A percentile compares a stretch with the other conserved stretches of the same genome.
phyloP scores from a whole-genome alignment of 2,329 filamentous ascomycete genomes.

The Cytospora schulzeri region DNA sequence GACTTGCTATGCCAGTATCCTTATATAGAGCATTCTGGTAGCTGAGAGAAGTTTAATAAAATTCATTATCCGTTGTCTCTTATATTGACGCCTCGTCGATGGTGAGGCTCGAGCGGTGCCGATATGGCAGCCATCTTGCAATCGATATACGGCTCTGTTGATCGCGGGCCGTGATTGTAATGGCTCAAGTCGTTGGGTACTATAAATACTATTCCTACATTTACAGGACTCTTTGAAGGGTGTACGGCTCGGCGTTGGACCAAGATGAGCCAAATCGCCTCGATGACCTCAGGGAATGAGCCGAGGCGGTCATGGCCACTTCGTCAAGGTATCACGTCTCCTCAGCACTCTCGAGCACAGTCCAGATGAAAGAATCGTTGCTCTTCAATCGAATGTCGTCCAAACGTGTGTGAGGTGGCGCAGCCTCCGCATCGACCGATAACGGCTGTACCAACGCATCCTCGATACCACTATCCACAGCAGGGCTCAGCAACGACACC shows the following conservation, averaged over 20 bases:
- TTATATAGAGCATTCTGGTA: neutral
- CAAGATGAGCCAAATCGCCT: no score
- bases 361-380: constrained; percentile 19
- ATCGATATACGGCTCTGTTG: neutral
- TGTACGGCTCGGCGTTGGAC: no score
- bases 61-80: no score
- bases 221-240: no score
- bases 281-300: no score
- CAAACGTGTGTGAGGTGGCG: neutral
- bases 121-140: no score
- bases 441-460: constrained; percentile 3
- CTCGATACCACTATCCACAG: neutral
- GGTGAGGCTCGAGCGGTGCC: no score
- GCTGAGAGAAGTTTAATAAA: no score
- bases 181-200: no score
- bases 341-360: constrained; percentile 24
- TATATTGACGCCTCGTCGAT: no score
- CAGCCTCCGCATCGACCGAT: neutral
- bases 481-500: neutral
- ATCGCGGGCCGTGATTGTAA: no score
- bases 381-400: constrained; percentile 10
- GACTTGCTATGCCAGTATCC: neutral
- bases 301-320: no score
- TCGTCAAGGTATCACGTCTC: constrained; percentile 17
- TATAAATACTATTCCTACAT: neutral